Evolutionary conservation across 1,139 yeast genomes (phyloP).

Genomic region (Debaryomyces sp.): DNA sequence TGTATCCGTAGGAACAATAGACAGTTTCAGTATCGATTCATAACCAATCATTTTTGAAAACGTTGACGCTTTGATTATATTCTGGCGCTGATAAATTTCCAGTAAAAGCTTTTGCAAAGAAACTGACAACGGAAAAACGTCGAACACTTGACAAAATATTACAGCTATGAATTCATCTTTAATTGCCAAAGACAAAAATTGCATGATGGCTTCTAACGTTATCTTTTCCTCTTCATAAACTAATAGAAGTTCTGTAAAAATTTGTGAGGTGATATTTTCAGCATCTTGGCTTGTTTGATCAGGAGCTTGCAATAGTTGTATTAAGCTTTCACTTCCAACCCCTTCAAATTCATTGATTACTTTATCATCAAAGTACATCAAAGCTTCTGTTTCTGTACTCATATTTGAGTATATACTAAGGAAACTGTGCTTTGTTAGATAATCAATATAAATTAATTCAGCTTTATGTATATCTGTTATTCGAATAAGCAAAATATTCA

Average conservation of each 20-base stretch:
- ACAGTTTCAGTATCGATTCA: slow-evolving; percentile 39
- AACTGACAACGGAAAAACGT: slow-evolving; percentile 43
- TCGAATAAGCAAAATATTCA: not conserved
- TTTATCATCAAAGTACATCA: slow-evolving; percentile 31
- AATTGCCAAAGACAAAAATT: slow-evolving; percentile 33
- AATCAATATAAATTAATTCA: not conserved
- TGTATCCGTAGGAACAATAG: slow-evolving; percentile 41
- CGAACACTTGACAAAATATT: slow-evolving; percentile 47
- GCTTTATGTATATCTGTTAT: not conserved
- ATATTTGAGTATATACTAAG: not conserved
- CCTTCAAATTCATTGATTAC: slow-evolving; percentile 31
- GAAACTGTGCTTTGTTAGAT: not conserved
- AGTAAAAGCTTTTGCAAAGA: slow-evolving; percentile 31
- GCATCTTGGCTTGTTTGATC: slow-evolving; percentile 18
- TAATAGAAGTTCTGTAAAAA: slow-evolving; percentile 44
- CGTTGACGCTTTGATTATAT: slow-evolving; percentile 40
- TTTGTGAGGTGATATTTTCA: slow-evolving; percentile 18
- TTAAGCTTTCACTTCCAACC: slow-evolving; percentile 30
- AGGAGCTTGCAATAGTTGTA: slow-evolving; percentile 31
- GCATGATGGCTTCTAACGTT: slow-evolving; percentile 24
- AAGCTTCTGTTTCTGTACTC: slow-evolving; percentile 8
- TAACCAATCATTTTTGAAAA: slow-evolving; percentile 38
- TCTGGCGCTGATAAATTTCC: slow-evolving; percentile 25
- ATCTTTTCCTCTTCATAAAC: slow-evolving; percentile 30
- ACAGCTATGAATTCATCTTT: slow-evolving; percentile 37